Conservation (phyloP, 495 filamentous ascomycete species). For the Daldinia childiae region DNA sequence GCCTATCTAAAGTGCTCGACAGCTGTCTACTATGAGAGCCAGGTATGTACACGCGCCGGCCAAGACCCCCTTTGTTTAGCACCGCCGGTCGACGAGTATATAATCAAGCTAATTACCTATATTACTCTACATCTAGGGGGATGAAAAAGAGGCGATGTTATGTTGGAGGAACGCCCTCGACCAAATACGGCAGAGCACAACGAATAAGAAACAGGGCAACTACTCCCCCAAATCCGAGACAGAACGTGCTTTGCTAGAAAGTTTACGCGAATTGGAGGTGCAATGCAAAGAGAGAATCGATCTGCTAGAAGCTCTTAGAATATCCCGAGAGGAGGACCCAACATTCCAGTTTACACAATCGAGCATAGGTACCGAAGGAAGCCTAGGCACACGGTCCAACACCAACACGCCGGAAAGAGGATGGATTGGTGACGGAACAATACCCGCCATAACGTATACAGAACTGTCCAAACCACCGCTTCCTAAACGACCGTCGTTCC, state of each 20-base stretch:
- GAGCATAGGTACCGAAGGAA: slow-evolving; percentile 32
- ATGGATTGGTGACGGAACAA: slow-evolving; percentile 81
- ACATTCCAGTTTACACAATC: slow-evolving; percentile 42
- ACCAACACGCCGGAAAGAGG: slow-evolving; percentile 54
- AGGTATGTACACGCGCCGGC: slow-evolving; percentile 61
- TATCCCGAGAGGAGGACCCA: slow-evolving; percentile 72
- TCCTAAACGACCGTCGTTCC: slow-evolving; percentile 65
- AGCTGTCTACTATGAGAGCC: slow-evolving; percentile 92
- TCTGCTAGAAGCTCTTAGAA: slow-evolving; percentile 80
- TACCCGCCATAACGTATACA: slow-evolving; percentile 79
- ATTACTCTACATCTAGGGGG: slow-evolving; percentile 67
- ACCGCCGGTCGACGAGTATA: neutral
- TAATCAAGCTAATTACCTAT: neutral
- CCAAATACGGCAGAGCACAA: slow-evolving; percentile 88
- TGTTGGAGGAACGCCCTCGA: slow-evolving; percentile 93
- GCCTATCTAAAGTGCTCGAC: slow-evolving; percentile 93
- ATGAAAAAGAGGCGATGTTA: slow-evolving; percentile 89
- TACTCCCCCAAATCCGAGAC: slow-evolving; percentile 83
- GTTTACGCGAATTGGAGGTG: slow-evolving; percentile 81
- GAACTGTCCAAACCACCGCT: slow-evolving; percentile 78
- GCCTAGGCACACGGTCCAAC: slow-evolving; percentile 27
- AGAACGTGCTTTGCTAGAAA: slow-evolving; percentile 82
- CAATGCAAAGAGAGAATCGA: slow-evolving; percentile 96
- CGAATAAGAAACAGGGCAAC: slow-evolving; percentile 72
- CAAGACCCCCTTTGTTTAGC: slow-evolving; percentile 12